These are phyloP conservation scores for Termitomyces sp. DNA, from an alignment of 768 basidiomycete species.

Conservation along the genomic window DNA sequence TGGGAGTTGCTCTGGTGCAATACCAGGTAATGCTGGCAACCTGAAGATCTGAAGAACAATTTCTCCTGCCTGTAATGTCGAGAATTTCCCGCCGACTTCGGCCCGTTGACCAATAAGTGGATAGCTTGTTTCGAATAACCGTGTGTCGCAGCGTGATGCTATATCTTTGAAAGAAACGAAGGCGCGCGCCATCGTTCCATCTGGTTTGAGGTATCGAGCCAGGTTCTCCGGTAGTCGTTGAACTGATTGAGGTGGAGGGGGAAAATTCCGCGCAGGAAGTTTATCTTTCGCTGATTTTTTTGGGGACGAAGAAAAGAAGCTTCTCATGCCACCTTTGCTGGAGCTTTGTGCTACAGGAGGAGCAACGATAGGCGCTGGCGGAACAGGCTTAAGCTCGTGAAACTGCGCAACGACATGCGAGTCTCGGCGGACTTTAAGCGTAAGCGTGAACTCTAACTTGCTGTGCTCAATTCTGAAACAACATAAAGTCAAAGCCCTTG, in stretches of 20 bases:
- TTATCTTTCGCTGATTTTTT: slow-evolving; percentile 56
- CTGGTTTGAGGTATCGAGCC: slow-evolving; percentile 76
- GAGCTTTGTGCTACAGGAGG: slow-evolving; percentile 42
- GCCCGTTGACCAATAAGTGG: slow-evolving; percentile 75
- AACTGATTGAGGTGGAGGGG: slow-evolving; percentile 34
- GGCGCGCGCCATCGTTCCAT: slow-evolving; percentile 84
- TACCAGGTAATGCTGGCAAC: slow-evolving; percentile 82
- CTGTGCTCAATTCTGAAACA: slow-evolving; percentile 70
- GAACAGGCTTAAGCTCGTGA: slow-evolving; percentile 50
- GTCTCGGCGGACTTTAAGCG: slow-evolving; percentile 81
- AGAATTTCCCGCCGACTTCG: slow-evolving; percentile 51
- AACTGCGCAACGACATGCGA: slow-evolving; percentile 80
- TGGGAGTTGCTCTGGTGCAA: slow-evolving; percentile 73
- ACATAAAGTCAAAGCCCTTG: not conserved
- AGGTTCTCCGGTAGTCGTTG: slow-evolving; percentile 66
- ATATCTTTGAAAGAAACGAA: slow-evolving; percentile 90
- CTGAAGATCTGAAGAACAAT: slow-evolving; percentile 88
- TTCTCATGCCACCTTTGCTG: slow-evolving; percentile 63
- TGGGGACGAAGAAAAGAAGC: slow-evolving; percentile 73
- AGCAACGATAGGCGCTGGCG: slow-evolving; percentile 26
- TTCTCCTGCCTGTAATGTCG: slow-evolving; percentile 76
- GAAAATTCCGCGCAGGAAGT: slow-evolving; percentile 25
- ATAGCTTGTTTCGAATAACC: slow-evolving; percentile 77
- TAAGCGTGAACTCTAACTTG: slow-evolving; percentile 93
- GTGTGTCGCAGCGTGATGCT: slow-evolving; percentile 76